Evolutionary conservation across 108 stramenopile genomes (phyloP), one percentile per base, ranked within the genome.

Genomic region (Conticribra guillardii): DNA sequence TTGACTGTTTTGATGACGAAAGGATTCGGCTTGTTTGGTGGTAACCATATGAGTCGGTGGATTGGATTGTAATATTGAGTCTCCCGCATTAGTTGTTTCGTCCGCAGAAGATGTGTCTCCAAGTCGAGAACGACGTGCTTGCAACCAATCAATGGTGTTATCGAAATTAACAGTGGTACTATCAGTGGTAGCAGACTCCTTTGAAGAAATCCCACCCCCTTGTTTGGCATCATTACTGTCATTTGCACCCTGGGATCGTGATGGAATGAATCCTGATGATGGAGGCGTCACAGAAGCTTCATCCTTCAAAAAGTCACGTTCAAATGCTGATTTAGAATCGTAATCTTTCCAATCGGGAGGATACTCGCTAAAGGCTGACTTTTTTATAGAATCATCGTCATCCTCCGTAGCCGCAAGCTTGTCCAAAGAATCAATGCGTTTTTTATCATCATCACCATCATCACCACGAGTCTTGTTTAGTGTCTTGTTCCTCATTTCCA

Each of bases 131-230:
- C 92, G 86, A 18, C 92, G 84, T 8, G 87, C 86, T 44, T 69
- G 64, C 27, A 91, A 64, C 92, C 92, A 94, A 67, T 94, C 92
- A 21, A 86, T 73, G 16, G 54, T 70, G n/a, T 62, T 67, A 11
- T 73, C 64, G 29, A 74, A 52, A 17, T 31, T 44, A 65, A 51
- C 45, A 24, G 71, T 9, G 22, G 52, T 30, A 55, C 22, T 56
- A 16, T 21, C 29, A 30, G 21, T 53, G 30, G 0, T 37, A 34
- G 16, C 19, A 33, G 50, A 14, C n/a, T 28, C 45, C 17, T 19
- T 21, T n/a, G 15, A 28, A 14, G 0, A 41, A 41, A 41, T n/a
- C n/a, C n/a, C n/a, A n/a, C n/a, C n/a, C n/a, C n/a, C n/a, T n/a
- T n/a, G n/a, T n/a, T n/a, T 52, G 9, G 29, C 21, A 44, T 34